phyloP scores from a whole-genome alignment of 176 grass and related monocot species.

The Elymus sibiricus region DNA sequence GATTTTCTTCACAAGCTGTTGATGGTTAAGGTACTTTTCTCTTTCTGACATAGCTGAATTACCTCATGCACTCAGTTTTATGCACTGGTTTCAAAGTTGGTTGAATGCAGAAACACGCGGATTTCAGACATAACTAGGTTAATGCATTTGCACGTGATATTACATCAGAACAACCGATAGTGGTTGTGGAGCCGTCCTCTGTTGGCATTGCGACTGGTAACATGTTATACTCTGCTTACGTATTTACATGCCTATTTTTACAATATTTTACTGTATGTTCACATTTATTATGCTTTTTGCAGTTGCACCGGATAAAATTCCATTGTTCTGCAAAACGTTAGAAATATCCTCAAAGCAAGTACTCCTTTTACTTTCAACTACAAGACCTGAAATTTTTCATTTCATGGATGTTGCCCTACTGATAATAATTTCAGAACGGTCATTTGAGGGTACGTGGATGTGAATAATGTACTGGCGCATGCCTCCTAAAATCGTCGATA shows the following conservation, averaged over 20 bases:
- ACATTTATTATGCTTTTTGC: slow-evolving; percentile 71
- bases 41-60: background rate
- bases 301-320: slow-evolving; percentile 82
- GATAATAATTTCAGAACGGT: no score
- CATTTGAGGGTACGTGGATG: no score
- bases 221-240: background rate
- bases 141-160: slow-evolving; percentile 96
- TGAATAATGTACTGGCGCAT: no score
- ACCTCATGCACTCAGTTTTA: background rate
- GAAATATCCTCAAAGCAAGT: slow-evolving; percentile 72
- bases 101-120: slow-evolving; percentile 63
- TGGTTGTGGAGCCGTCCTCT: slow-evolving; percentile 55
- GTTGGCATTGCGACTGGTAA: slow-evolving; percentile 93
- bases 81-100: background rate
- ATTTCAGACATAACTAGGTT: slow-evolving; percentile 51
- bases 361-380: slow-evolving; percentile 19
- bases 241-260: background rate
- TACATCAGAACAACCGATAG: slow-evolving; percentile 48
- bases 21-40: slow-evolving; percentile 77
- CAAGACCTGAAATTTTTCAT: background rate
- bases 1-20: slow-evolving; percentile 84
- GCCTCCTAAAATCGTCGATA: no score
- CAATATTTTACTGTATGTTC: background rate
- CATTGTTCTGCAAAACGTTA: slow-evolving; percentile 63
- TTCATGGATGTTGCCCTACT: background rate